phyloP scores from a whole-genome alignment of 148 eudicot genomes.

The Chenopodium suecicum region DNA sequence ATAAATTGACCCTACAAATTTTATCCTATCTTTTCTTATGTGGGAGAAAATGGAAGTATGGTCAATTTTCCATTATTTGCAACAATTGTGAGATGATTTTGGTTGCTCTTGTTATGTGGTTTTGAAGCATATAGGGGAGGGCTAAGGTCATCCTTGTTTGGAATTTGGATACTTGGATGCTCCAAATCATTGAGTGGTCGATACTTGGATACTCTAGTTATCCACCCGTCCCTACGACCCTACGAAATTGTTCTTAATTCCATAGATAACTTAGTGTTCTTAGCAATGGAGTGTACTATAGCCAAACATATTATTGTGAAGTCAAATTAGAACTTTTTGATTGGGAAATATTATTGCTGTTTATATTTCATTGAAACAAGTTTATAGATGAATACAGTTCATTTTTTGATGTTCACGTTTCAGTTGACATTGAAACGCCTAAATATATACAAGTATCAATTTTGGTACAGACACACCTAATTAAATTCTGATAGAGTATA shows the following conservation, averaged over 20 bases:
- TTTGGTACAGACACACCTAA: too few species aligned
- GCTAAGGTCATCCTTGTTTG: neutral
- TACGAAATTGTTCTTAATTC: neutral
- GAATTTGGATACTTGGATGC: neutral
- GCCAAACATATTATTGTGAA: too few species aligned
- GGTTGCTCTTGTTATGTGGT: neutral
- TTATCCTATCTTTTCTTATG: neutral
- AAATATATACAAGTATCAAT: too few species aligned
- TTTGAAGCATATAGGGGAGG: neutral
- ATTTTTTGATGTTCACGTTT: too few species aligned
- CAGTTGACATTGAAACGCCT: too few species aligned
- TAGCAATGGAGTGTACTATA: too few species aligned
- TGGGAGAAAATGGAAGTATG: neutral
- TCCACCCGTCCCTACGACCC: neutral
- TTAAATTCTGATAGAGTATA: too few species aligned
- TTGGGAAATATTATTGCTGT: too few species aligned
- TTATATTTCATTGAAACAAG: too few species aligned
- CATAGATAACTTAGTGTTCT: too few species aligned
- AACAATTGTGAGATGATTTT: neutral
- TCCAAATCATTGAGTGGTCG: neutral
- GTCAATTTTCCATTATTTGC: neutral
- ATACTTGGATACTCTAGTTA: neutral
- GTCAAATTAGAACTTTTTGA: too few species aligned
- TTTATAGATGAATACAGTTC: too few species aligned
- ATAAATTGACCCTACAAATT: neutral